phyloP scores from a whole-genome alignment of 129 eudicot species.

The Centrapalus pauciflorus region DNA sequence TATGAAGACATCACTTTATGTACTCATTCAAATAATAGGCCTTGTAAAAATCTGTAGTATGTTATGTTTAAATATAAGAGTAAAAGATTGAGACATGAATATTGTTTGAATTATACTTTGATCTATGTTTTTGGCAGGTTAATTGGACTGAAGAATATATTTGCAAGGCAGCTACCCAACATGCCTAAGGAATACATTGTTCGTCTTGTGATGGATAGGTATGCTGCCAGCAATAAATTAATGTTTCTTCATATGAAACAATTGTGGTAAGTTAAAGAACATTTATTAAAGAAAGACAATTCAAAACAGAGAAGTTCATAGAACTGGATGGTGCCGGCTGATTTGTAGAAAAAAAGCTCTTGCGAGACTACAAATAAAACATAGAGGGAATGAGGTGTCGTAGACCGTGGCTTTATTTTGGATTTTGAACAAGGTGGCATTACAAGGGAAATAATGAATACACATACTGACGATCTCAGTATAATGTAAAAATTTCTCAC shows the following conservation, averaged over 20 bases:
- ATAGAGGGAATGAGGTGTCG: background rate
- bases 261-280: background rate
- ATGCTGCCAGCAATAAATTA: background rate
- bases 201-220: constrained; percentile 99
- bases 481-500: background rate
- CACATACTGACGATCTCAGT: background rate
- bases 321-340: background rate
- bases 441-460: constrained; percentile 6
- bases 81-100: background rate
- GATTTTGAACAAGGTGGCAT: background rate
- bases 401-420: background rate
- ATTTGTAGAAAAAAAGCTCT: constrained; percentile 2
- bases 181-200: constrained; percentile 99
- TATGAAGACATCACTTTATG: background rate
- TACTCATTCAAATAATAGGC: background rate
- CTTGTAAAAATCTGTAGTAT: background rate
- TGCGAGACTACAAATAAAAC: background rate
- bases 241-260: background rate
- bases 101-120: background rate
- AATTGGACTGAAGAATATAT: constrained; percentile 93
- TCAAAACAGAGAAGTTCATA: background rate
- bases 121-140: constrained; percentile 44
- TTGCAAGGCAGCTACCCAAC: constrained; percentile 92
- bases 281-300: background rate
- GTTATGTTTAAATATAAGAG: background rate